These are phyloP conservation scores for Vitis rupestris DNA, from an alignment of 164 flowering plant species.

Conservation along the genomic window DNA sequence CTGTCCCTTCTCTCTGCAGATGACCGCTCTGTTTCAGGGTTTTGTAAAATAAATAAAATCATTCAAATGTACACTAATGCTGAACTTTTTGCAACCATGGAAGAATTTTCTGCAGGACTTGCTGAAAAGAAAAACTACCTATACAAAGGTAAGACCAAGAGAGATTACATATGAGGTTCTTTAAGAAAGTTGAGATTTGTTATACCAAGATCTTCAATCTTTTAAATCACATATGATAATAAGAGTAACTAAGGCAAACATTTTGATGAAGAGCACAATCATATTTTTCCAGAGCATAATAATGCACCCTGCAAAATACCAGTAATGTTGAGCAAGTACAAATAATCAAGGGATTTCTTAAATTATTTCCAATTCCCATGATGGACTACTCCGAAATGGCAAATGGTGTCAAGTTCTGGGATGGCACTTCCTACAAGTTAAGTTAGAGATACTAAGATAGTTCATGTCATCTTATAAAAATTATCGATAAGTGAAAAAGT, in stretches of 20 bases:
- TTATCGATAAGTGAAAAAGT: too few relatives aligned
- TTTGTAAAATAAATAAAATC: neutral
- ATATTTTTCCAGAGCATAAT: neutral
- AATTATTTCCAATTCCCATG: too few relatives aligned
- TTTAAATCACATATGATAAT: neutral
- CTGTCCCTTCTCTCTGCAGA: constrained; percentile 62
- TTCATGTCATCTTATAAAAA: too few relatives aligned
- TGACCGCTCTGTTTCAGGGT: constrained; percentile 44
- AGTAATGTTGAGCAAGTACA: too few relatives aligned
- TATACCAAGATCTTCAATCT: neutral
- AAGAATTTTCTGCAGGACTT: neutral
- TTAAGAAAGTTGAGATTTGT: neutral
- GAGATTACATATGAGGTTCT: neutral
- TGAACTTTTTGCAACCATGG: neutral
- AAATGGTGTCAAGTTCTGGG: too few relatives aligned
- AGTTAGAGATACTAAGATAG: too few relatives aligned
- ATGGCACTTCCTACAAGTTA: too few relatives aligned
- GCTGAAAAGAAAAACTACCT: neutral
- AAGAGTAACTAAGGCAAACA: neutral
- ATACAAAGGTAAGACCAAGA: too few relatives aligned
- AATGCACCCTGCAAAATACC: too few relatives aligned
- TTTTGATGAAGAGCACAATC: neutral
- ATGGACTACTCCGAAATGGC: too few relatives aligned
- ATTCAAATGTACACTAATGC: neutral
- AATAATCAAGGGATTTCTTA: too few relatives aligned